Base-by-base conservation (phyloP, 2,329 filamentous ascomycete species). In the Penicillium sp. region DNA sequence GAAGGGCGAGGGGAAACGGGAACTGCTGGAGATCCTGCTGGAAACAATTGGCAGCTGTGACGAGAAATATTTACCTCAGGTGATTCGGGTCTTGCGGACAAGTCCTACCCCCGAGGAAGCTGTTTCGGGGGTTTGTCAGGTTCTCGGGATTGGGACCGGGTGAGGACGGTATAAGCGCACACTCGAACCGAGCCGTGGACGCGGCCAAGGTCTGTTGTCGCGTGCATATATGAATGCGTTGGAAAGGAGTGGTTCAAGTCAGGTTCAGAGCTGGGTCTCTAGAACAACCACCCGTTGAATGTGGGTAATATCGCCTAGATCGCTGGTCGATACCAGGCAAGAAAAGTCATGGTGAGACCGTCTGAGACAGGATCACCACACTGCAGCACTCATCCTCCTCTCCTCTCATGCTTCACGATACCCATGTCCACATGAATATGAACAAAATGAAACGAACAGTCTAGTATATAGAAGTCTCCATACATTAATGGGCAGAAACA, bases 21-120 rank as follows among this genome's bases (percentile, higher is more conserved):
- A 53, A 15, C 49, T 64, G 1, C 48, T 65, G 15, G 51, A 64
- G 46, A 58, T 57, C 1, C 48, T 65, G 21, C 55, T 64, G 35
- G 50, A 61, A 38, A 64, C 61, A 4, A 63, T 65, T 13, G 49
- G 56, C 33, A 59, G 55, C 43, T 65, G 62, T 38, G 59, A 64
- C 40, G 62, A 64, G 19, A 26, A 52, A n/a, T 50, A 44, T 21
- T 52, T 65, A 5, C 57, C 54, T 5, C 57, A 59, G 15, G 60
- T 65, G 6, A 48, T 65, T n/a, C 51, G 57, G 6, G 62, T 65
- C 28, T 55, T 65, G 15, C 61, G 62, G 6, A 51, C 43, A 4
- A 65, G 62, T 43, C 38, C 52, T 21, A 60, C 62, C 15, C 62
- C 62, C 4, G 62, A 65, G 40, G 61, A 62, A 3, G 62, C 62